Conservation (phyloP, 1,139 yeast species). For the Suhomyces choctaworum region DNA sequence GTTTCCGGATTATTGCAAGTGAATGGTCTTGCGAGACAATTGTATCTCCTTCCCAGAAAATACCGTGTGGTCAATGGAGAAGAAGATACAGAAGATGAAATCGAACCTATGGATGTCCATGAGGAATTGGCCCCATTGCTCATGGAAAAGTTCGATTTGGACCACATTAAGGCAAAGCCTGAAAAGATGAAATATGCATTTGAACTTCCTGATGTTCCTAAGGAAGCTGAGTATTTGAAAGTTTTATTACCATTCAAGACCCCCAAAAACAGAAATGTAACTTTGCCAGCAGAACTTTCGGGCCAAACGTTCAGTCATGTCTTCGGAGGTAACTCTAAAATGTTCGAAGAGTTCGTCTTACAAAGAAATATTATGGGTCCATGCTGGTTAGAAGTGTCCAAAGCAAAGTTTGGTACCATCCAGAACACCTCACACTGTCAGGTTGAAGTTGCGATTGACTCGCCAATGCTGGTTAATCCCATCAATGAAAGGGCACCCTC, state of each 20-base stretch:
- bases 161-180: constrained; percentile 66
- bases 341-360: constrained; percentile 84
- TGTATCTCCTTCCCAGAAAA: constrained; percentile 75
- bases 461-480: constrained; percentile 53
- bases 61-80: constrained; percentile 29
- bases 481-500: constrained; percentile 51
- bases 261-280: constrained; percentile 47
- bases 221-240: constrained; percentile 77
- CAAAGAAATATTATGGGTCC: constrained; percentile 94
- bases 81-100: constrained; percentile 28
- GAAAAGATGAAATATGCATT: constrained; percentile 82
- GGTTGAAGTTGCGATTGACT: constrained; percentile 62
- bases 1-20: constrained; percentile 82
- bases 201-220: constrained; percentile 78
- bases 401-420: constrained; percentile 60
- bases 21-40: constrained; percentile 66
- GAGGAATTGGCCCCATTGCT: constrained; percentile 72
- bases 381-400: constrained; percentile 81
- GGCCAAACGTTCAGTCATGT: constrained; percentile 80
- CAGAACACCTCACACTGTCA: constrained; percentile 79
- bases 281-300: constrained; percentile 61
- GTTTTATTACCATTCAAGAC: constrained; percentile 72
- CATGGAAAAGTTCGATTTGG: constrained; percentile 62
- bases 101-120: constrained; percentile 65
- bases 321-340: constrained; percentile 72